phyloP scores from a whole-genome alignment of 768 basidiomycete genomes.

The Leccinellum albellum region DNA sequence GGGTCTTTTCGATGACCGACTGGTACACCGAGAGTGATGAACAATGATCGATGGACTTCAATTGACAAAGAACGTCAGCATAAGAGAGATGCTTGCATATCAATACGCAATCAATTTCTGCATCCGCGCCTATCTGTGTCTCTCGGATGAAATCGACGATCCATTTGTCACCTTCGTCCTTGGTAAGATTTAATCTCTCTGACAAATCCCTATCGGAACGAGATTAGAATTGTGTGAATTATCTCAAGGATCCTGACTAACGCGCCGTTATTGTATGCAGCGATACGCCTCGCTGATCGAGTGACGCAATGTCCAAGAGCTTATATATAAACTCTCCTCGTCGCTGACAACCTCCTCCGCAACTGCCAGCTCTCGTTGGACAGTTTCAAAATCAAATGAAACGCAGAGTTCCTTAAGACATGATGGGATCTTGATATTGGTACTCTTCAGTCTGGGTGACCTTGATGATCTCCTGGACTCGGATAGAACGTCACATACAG shows the following conservation, averaged over 20 bases:
- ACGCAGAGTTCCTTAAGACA: constrained; percentile 88
- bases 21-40: too few species aligned
- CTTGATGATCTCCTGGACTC: constrained; percentile 88
- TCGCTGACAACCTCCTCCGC: constrained; percentile 83
- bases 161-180: too few species aligned
- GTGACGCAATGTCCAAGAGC: constrained; percentile 94
- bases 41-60: too few species aligned
- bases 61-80: too few species aligned
- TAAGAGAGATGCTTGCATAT: too few species aligned
- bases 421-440: constrained; percentile 92
- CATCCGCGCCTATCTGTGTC: too few species aligned
- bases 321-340: too few species aligned
- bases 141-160: too few species aligned
- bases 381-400: constrained; percentile 94
- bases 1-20: too few species aligned
- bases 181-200: too few species aligned
- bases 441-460: constrained; percentile 95
- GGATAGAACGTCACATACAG: constrained; percentile 81
- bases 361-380: constrained; percentile 72
- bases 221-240: too few species aligned
- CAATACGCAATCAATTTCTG: too few species aligned
- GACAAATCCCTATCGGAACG: constrained; percentile 71
- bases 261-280: constrained; percentile 92
- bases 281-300: constrained; percentile 97
- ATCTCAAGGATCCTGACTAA: not conserved